Evolutionary conservation across 2,329 filamentous ascomycete genomes (phyloP).

Genomic region (Xylariales sp.): DNA sequence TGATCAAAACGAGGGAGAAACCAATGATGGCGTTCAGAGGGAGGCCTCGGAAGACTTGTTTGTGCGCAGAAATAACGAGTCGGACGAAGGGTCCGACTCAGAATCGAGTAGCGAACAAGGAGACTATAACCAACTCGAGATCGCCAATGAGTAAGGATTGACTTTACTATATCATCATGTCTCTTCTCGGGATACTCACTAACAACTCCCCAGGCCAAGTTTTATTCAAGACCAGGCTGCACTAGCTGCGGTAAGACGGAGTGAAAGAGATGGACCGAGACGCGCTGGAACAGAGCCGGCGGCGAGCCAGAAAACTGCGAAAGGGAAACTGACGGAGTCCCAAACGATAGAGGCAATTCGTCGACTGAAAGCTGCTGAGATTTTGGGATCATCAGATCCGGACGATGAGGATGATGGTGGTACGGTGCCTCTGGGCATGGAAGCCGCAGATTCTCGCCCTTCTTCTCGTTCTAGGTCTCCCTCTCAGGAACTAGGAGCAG

Average conservation of each 20-base stretch:
- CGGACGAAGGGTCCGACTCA: constrained; percentile 18
- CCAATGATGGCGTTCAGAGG: neutral
- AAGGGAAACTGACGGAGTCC: constrained; percentile 30
- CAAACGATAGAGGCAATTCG: constrained; percentile 42
- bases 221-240: constrained; percentile 41
- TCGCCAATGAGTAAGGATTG: constrained; percentile 39
- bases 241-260: constrained; percentile 42
- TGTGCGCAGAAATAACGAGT: constrained; percentile 30
- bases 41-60: constrained; percentile 35
- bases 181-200: constrained; percentile 23
- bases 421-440: neutral
- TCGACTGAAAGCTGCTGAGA: constrained; percentile 35
- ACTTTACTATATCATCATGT: constrained; percentile 1
- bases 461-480: constrained; percentile 7
- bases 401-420: constrained; percentile 18
- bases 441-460: neutral
- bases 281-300: constrained; percentile 8
- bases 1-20: constrained; percentile 5
- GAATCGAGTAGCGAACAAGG: constrained; percentile 39
- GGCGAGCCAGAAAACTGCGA: constrained; percentile 33
- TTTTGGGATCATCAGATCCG: constrained; percentile 30
- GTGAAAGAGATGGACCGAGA: constrained; percentile 26
- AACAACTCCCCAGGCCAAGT: constrained; percentile 42
- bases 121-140: constrained; percentile 40
- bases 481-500: constrained; percentile 20